Evolutionary conservation across 805 yeast species (phyloP), one percentile per base, ranked within the genome.

Genomic region (Teunomyces tritomae): DNA sequence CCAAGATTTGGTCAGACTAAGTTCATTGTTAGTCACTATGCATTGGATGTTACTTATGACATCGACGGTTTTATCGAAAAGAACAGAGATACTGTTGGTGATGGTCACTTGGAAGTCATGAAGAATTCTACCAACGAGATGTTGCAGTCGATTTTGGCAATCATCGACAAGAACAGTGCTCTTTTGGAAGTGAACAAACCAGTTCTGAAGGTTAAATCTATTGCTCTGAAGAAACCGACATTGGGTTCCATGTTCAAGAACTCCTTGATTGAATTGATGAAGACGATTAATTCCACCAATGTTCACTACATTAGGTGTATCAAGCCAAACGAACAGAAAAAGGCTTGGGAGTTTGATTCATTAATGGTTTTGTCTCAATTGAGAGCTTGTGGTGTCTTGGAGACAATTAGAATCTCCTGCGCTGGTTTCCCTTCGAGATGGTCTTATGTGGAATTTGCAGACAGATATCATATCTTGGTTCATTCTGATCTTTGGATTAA

Each of bases 391-490:
- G 99, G 99, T 85, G 98, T 92, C 41, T 76, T 92, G 57, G 99
- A 94, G 65, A 94, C 99, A 1, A 92, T 92, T 62, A 77, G 96
- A 61, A 92, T 92, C 42, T 91, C 97, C 1, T 91, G 97, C 71
- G 97, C 96, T 44, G 99, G 99, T 35, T 92, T 91, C 78, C 99
- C 99, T 13, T 86, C 97, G 0, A 79, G 97, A 63, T 89, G 97
- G 90, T 82, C 96, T 2, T 94, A 89, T 63, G 90, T 85, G 45
- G 98, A 94, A 63, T 92, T 92, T 73, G 96, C 90, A 14, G 80
- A 84, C 53, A 81, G 97, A 61, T 92, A 90, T 65, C 92, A 89
- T 61, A 83, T 91, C 61, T 76, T 92, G 49, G 82, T 90, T 35
- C 80, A 83, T 35, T 85, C 97, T 0, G 71, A 74, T 33, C 78